Base-by-base conservation (phyloP, 2,329 filamentous ascomycete genomes). In the Neofusicoccum umdonicola region DNA sequence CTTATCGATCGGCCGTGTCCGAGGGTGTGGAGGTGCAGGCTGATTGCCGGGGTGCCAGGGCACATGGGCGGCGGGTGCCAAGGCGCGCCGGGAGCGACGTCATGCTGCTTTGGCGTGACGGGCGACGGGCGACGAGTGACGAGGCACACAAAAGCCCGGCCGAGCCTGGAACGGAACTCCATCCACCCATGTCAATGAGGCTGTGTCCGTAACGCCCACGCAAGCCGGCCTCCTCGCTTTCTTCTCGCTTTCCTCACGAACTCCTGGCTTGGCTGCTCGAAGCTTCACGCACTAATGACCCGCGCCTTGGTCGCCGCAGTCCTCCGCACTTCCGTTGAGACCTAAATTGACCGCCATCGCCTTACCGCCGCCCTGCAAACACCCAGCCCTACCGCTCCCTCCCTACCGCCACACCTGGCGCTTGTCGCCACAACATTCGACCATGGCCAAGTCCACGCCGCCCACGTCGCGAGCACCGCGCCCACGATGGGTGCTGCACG, bases 401-500 rank as follows among this genome's bases (percentile, higher is more conserved):
- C 6, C 11, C 51, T 27, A 15, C 11, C 52, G 17, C 34, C 51
- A n/a, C 27, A 15, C 39, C 12, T 27, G 37, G 34, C 22, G 54
- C 54, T 15, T 58, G 54, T 45, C 19, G 13, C 54, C 22, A 12
- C 52, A 11, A 31, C 27, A 27, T 19, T 39, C 48, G 22, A 19
- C 22, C 34, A 64, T 64, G 62, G 27, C 48, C 61, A 63, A 56
- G 27, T n/a, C 39, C 42, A 22, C 41, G 22, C 62, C 62, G 8
- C 48, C 45, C 2, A 50, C 42, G 8, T 58, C 44, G 9, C 15
- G 39, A 35, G 35, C 50, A 19, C 61, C 70, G 63, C 79, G 79
- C 15, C 78, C 81, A 41, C 83, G 88, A 77, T 86, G 84, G 81
- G 83, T 86, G 71, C 82, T 91, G 11, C 83, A 84, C 63, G 69